Percentiles rank a stretch among this genome's conserved stretches.
Evolutionary conservation across 306 rosid genomes (phyloP).

Genomic region (Cicer arietinum): DNA sequence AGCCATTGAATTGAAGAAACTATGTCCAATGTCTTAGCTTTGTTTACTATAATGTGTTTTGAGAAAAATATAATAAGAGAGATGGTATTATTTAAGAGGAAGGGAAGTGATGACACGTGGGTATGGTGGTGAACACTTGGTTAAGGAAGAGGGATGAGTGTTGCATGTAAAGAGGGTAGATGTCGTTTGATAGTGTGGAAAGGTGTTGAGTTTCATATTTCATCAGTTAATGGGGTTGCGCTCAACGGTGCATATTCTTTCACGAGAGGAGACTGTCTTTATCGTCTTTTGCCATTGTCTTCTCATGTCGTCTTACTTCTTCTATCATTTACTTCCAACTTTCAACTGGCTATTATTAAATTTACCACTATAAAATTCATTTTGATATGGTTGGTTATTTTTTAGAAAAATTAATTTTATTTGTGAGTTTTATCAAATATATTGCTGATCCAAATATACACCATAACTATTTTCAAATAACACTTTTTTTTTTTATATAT

Average conservation of each 20-base stretch:
- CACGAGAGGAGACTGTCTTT: neutral
- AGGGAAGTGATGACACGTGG: neutral
- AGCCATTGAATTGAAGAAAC: constrained; percentile 48
- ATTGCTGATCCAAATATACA: too few species aligned
- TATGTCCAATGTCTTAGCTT: neutral
- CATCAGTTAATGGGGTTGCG: neutral
- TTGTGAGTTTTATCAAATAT: too few species aligned
- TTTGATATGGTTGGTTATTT: too few species aligned
- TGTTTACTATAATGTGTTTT: too few species aligned
- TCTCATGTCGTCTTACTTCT: too few species aligned
- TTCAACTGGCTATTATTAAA: too few species aligned
- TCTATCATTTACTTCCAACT: too few species aligned
- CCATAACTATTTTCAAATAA: too few species aligned
- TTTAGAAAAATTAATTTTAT: too few species aligned
- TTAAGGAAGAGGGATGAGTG: neutral
- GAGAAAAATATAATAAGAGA: neutral
- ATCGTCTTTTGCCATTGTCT: too few species aligned
- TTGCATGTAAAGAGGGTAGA: constrained; percentile 12
- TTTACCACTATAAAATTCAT: too few species aligned
- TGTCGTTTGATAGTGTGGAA: neutral
- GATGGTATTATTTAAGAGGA: neutral
- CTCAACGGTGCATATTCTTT: neutral
- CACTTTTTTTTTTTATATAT: too few species aligned
- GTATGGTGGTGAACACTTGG: neutral
- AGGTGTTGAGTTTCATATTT: neutral